Conservation (phyloP, 495 filamentous ascomycete species). For the Rusavskia elegans region DNA sequence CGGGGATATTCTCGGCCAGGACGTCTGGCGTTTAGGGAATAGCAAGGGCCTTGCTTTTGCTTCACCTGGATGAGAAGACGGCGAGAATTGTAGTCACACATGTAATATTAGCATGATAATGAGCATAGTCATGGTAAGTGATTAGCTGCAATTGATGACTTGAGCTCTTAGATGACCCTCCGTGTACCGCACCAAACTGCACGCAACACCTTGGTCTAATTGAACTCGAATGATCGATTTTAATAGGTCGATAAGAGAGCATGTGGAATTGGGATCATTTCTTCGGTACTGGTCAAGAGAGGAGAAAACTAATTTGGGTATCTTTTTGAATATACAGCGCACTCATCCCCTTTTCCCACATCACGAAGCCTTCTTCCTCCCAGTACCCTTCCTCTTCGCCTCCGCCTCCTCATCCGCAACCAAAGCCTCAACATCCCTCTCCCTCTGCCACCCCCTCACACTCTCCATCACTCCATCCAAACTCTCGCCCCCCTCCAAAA, state of each 20-base stretch:
- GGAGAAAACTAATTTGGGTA: too few species aligned
- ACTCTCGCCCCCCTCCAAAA: slow-evolving; percentile 54
- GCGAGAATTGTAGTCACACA: background rate
- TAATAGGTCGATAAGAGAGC: too few species aligned
- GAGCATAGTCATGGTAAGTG: background rate
- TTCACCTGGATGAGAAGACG: background rate
- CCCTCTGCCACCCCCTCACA: slow-evolving; percentile 61
- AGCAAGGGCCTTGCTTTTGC: too few species aligned
- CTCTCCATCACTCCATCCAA: slow-evolving; percentile 69
- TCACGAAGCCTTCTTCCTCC: too few species aligned
- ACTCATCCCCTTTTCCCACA: too few species aligned
- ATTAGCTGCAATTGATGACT: background rate
- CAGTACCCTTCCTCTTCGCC: background rate
- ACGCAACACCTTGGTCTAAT: too few species aligned
- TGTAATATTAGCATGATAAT: background rate
- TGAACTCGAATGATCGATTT: too few species aligned
- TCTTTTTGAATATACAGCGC: too few species aligned
- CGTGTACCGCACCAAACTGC: too few species aligned
- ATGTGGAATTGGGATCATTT: too few species aligned
- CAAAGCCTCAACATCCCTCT: slow-evolving; percentile 59
- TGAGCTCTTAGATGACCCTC: too few species aligned
- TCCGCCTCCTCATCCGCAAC: slow-evolving; percentile 28
- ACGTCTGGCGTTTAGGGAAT: background rate
- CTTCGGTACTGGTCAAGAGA: too few species aligned
- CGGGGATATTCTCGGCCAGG: background rate